phyloP scores from a whole-genome alignment of 345 rosid species.

The Gossypium herbaceum region DNA sequence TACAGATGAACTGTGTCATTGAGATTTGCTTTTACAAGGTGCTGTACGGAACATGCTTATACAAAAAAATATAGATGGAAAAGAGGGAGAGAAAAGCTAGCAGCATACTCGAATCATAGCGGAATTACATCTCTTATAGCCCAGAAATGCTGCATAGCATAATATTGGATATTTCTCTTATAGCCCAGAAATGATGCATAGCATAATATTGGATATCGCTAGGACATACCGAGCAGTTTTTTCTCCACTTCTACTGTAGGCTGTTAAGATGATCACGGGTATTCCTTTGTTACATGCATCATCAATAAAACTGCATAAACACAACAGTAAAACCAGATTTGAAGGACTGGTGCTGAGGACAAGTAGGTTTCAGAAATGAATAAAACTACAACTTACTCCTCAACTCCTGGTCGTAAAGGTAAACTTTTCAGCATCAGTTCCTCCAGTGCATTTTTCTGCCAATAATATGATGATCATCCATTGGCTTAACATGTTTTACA shows the following conservation, averaged over 20 bases:
- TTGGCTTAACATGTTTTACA: constrained; percentile 4
- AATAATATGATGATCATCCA: constrained; percentile 27
- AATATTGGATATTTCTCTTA: not conserved
- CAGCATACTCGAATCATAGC: not conserved
- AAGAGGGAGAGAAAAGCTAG: not conserved
- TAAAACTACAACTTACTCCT: constrained; percentile 50
- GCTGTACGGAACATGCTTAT: not conserved
- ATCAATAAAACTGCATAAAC: constrained; percentile 67
- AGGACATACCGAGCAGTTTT: constrained; percentile 58
- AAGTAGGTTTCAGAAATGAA: not conserved
- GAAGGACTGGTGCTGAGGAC: not conserved
- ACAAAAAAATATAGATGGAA: not conserved
- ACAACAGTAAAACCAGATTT: not conserved
- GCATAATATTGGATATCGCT: not conserved
- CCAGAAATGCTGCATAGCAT: too few species aligned
- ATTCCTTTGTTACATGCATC: constrained; percentile 56
- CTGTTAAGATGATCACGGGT: constrained; percentile 55
- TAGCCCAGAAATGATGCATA: not conserved
- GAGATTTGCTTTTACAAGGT: not conserved
- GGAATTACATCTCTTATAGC: not conserved
- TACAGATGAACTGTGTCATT: not conserved
- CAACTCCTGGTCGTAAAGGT: constrained; percentile 79
- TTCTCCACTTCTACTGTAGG: constrained; percentile 74
- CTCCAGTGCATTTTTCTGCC: constrained; percentile 75
- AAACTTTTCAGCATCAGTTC: constrained; percentile 59